phyloP scores from a whole-genome alignment of 2,329 filamentous ascomycete species.

The Ophiostoma piceae region DNA sequence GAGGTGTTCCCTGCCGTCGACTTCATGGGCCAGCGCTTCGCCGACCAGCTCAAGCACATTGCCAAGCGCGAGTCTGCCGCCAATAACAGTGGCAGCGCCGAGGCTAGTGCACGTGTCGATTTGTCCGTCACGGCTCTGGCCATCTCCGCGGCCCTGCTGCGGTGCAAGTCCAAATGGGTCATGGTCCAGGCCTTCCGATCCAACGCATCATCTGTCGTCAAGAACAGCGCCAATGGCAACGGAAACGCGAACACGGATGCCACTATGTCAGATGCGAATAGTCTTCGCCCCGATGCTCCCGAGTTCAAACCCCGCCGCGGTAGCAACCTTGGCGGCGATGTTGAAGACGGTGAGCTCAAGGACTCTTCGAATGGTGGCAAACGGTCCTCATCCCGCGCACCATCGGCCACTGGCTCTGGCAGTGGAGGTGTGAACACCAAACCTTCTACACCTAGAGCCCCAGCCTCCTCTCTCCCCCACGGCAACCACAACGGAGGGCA shows the following conservation, averaged over 20 bases:
- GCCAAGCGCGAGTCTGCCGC: slow-evolving; percentile 54
- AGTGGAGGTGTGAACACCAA: slow-evolving; percentile 24
- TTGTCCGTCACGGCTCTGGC: slow-evolving; percentile 68
- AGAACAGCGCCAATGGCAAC: background rate
- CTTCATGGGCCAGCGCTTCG: slow-evolving; percentile 70
- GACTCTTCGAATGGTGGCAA: slow-evolving; percentile 37
- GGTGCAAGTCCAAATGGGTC: slow-evolving; percentile 62
- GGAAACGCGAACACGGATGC: slow-evolving; percentile 24
- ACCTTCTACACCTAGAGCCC: slow-evolving; percentile 31
- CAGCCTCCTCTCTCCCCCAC: slow-evolving; percentile 26
- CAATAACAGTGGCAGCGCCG: slow-evolving; percentile 40
- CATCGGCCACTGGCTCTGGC: slow-evolving; percentile 11
- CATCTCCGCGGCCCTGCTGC: slow-evolving; percentile 64
- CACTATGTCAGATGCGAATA: slow-evolving; percentile 36
- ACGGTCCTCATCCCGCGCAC: background rate
- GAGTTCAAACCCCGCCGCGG: slow-evolving; percentile 56
- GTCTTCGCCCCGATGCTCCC: slow-evolving; percentile 53
- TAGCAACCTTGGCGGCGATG: slow-evolving; percentile 38
- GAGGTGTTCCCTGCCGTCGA: slow-evolving; percentile 84
- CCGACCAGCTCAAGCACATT: slow-evolving; percentile 60
- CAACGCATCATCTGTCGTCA: slow-evolving; percentile 39
- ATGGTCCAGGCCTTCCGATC: slow-evolving; percentile 68
- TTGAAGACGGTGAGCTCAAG: slow-evolving; percentile 69
- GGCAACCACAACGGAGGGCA: background rate
- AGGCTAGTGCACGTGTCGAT: slow-evolving; percentile 62